Evolutionary conservation across 768 basidiomycete species (phyloP).

Genomic region (Thelephora ganbajun): DNA sequence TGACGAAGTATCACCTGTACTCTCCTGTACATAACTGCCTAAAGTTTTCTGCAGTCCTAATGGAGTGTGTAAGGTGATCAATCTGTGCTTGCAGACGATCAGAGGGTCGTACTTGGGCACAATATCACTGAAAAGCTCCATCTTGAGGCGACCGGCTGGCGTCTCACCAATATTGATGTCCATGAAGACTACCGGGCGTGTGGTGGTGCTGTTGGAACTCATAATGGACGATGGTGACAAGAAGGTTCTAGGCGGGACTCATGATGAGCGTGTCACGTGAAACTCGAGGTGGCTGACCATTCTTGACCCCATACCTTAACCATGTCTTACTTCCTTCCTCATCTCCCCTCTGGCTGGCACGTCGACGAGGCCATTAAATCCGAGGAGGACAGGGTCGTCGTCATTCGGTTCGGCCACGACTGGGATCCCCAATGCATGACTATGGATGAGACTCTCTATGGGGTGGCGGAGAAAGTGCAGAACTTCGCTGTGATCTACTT

Average conservation of each 20-base stretch:
- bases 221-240: slow-evolving; percentile 2
- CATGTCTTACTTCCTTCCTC: slow-evolving; percentile 87
- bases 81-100: no score
- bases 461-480: slow-evolving; percentile 90
- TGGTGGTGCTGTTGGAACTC: slow-evolving; percentile 2
- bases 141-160: slow-evolving; percentile 87
- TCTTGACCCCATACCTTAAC: slow-evolving; percentile 1
- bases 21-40: slow-evolving; percentile 97
- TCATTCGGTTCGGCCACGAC: slow-evolving; percentile 90
- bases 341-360: slow-evolving; percentile 90
- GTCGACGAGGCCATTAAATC: slow-evolving; percentile 98
- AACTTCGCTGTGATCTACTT: slow-evolving; percentile 98
- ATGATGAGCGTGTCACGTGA: no score
- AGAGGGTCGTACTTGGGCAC: slow-evolving; percentile 66
- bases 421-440: slow-evolving; percentile 94
- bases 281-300: background rate
- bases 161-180: slow-evolving; percentile 96
- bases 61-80: background rate
- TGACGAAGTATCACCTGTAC: slow-evolving; percentile 74
- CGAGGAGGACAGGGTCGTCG: slow-evolving; percentile 91
- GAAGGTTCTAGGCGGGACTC: background rate
- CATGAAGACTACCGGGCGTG: slow-evolving; percentile 82
- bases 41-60: slow-evolving; percentile 95
- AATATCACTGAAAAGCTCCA: slow-evolving; percentile 94
- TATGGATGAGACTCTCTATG: slow-evolving; percentile 94